Conservation (phyloP, 805 yeast species). For the Ascoidea asiatica region DNA sequence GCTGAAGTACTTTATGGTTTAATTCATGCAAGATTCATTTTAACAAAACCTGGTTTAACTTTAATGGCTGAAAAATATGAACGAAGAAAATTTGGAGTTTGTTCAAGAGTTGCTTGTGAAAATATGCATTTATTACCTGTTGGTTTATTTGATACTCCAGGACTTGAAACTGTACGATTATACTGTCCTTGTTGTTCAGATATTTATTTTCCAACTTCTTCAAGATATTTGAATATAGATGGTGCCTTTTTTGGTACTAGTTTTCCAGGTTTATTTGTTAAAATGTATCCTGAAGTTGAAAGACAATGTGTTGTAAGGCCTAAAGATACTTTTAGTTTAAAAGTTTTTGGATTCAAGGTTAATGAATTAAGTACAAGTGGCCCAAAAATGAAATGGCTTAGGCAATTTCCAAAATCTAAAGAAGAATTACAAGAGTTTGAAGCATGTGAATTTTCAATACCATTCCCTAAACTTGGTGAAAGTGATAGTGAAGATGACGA, state of each 20-base stretch:
- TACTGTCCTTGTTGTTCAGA: slow-evolving; percentile 95
- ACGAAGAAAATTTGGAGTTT: slow-evolving; percentile 75
- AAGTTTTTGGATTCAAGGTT: slow-evolving; percentile 77
- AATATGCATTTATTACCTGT: slow-evolving; percentile 85
- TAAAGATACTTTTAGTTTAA: slow-evolving; percentile 38
- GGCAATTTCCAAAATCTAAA: slow-evolving; percentile 56
- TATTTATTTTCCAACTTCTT: slow-evolving; percentile 73
- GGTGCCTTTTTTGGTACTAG: slow-evolving; percentile 97
- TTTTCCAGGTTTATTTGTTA: slow-evolving; percentile 84
- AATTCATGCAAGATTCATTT: slow-evolving; percentile 83
- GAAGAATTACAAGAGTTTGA: slow-evolving; percentile 51
- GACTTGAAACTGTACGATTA: slow-evolving; percentile 80
- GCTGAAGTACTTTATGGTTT: slow-evolving; percentile 90
- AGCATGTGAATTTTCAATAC: slow-evolving; percentile 49
- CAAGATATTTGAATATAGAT: slow-evolving; percentile 79
- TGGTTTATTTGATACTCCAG: slow-evolving; percentile 84
- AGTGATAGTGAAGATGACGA: slow-evolving; percentile 25
- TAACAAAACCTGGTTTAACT: slow-evolving; percentile 80
- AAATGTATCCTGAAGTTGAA: slow-evolving; percentile 85
- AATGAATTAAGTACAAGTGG: slow-evolving; percentile 68
- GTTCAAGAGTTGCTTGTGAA: slow-evolving; percentile 84
- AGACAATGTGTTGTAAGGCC: slow-evolving; percentile 53
- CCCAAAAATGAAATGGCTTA: slow-evolving; percentile 92
- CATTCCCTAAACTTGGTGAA: slow-evolving; percentile 16
- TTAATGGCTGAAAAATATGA: slow-evolving; percentile 92